phyloP scores from a whole-genome alignment of 441 rosid genomes.

The Jatropha podagrica region DNA sequence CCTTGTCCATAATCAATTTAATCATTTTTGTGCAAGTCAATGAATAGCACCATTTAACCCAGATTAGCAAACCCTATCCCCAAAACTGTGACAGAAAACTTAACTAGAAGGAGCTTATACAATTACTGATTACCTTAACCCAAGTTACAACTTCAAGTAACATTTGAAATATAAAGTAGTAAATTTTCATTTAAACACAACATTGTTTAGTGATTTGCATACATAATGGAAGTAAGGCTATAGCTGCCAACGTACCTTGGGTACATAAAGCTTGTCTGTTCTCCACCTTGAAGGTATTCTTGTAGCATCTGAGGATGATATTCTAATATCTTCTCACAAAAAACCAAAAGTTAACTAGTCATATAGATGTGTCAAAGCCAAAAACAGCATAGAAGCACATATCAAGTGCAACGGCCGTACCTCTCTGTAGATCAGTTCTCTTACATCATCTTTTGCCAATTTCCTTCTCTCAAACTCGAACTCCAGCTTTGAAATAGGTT shows the following conservation, averaged over 20 bases:
- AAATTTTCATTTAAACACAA: neutral
- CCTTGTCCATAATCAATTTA: too few relatives aligned
- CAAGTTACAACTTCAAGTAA: neutral
- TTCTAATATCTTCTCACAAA: conserved; percentile 70
- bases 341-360: conserved; percentile 21
- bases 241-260: conserved; percentile 61
- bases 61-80: neutral
- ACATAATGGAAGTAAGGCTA: neutral
- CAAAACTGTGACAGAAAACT: neutral
- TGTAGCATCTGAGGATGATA: conserved; percentile 99
- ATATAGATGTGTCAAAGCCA: conserved; percentile 12
- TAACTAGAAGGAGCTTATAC: neutral
- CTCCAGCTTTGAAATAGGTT: conserved; percentile 91
- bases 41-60: neutral
- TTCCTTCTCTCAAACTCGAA: conserved; percentile 98
- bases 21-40: neutral
- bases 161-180: neutral
- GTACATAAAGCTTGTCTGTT: conserved; percentile 96
- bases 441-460: conserved; percentile 87
- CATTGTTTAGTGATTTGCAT: neutral
- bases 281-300: conserved; percentile 93
- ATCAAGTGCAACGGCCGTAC: conserved; percentile 37
- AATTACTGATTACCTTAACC: neutral
- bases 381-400: conserved; percentile 13
- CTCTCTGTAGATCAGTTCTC: conserved; percentile 97